Percentiles rank a stretch among this genome's conserved stretches.
phyloP scores from a whole-genome alignment of 768 basidiomycete species.

The Erythrobasidium yunnanense region DNA sequence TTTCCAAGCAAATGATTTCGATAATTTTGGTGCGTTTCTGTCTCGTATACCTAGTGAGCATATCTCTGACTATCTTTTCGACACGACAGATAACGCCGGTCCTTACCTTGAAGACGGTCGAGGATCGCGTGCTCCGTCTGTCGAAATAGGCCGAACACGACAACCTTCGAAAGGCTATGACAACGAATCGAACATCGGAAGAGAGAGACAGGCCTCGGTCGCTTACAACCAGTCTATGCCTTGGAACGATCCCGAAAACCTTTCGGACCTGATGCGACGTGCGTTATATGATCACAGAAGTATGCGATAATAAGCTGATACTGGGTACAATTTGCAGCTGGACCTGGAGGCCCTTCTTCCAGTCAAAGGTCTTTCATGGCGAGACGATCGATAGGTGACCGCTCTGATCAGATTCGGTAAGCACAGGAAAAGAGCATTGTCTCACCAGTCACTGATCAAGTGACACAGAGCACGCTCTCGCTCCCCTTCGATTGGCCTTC shows the following conservation, averaged over 20 bases:
- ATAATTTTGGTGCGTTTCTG: background rate
- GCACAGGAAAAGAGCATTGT: background rate
- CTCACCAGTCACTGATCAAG: too few relatives aligned
- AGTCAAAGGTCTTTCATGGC: background rate
- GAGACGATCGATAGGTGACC: background rate
- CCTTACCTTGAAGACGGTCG: too few relatives aligned
- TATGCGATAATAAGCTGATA: too few relatives aligned
- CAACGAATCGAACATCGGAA: background rate
- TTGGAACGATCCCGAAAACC: background rate
- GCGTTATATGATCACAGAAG: background rate
- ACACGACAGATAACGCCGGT: too few relatives aligned
- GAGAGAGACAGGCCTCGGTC: conserved; percentile 5
- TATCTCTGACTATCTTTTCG: too few relatives aligned
- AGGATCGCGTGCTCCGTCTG: too few relatives aligned
- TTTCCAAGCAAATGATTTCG: background rate
- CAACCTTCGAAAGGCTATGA: background rate
- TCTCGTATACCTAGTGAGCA: too few relatives aligned
- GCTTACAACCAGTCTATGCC: conserved; percentile 10
- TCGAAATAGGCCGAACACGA: too few relatives aligned
- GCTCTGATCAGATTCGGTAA: background rate
- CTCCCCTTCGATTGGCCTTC: background rate
- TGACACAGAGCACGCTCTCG: too few relatives aligned
- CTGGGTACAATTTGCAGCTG: too few relatives aligned
- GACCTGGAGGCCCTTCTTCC: background rate
- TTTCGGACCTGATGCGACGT: background rate